Conservation (phyloP, 164 flowering plant genomes). For the Amborella trichopoda region DNA sequence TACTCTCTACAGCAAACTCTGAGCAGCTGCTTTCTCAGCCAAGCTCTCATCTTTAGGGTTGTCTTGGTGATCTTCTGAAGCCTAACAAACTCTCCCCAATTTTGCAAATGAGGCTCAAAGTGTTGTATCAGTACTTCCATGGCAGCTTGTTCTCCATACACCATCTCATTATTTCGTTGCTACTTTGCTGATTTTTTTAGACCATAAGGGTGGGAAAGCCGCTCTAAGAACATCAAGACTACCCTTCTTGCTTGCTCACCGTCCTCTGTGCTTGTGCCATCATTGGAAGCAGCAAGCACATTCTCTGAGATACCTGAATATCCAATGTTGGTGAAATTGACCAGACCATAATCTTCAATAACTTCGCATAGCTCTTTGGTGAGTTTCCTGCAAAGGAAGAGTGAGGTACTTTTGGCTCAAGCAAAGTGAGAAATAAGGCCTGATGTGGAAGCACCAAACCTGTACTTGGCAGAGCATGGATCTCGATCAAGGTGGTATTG, state of each 20-base stretch:
- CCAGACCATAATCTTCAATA: too few relatives aligned
- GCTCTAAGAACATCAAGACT: slow-evolving; percentile 90
- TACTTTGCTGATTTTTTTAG: slow-evolving; percentile 88
- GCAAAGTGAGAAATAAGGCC: too few relatives aligned
- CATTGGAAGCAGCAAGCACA: slow-evolving; percentile 65
- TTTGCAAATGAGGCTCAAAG: slow-evolving; percentile 72
- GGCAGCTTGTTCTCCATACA: slow-evolving; percentile 95
- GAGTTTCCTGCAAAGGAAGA: too few relatives aligned
- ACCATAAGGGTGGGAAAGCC: slow-evolving; percentile 70
- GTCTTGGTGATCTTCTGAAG: slow-evolving; percentile 61
- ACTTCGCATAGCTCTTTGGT: too few relatives aligned
- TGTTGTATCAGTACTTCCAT: slow-evolving; percentile 96
- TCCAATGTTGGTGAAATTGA: too few relatives aligned
- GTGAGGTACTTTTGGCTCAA: too few relatives aligned
- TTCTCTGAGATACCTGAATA: slow-evolving; percentile 58
- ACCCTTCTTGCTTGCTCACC: slow-evolving; percentile 96
- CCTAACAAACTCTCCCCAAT: slow-evolving; percentile 74
- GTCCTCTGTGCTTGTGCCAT: slow-evolving; percentile 70
- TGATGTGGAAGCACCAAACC: too few relatives aligned
- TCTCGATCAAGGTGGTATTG: too few relatives aligned
- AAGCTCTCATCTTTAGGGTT: slow-evolving; percentile 65
- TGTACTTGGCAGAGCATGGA: too few relatives aligned
- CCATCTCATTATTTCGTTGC: slow-evolving; percentile 98
- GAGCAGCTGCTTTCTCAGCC: slow-evolving; percentile 59
- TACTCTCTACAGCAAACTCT: slow-evolving; percentile 80